These are phyloP conservation scores for Trichophyton equinum DNA, from an alignment of 2,329 filamentous ascomycete genomes.

Conservation along the genomic window DNA sequence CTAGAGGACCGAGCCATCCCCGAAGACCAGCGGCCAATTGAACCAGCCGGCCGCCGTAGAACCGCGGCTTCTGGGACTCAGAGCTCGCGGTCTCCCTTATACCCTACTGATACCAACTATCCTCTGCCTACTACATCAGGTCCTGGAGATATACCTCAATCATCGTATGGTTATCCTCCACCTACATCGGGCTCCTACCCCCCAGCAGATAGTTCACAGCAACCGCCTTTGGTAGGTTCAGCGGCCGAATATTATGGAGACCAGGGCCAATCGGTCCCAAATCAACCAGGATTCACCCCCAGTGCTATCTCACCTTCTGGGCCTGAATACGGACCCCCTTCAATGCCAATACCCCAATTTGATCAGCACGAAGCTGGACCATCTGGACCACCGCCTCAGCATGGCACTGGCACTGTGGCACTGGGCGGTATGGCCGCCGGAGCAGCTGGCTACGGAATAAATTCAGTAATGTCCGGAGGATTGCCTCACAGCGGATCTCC, in stretches of 20 bases:
- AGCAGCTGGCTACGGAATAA: slow-evolving; percentile 32
- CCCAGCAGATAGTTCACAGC: neutral
- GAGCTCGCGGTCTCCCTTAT: neutral
- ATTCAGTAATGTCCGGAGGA: slow-evolving; percentile 18
- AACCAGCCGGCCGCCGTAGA: neutral
- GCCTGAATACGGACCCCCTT: slow-evolving; percentile 43
- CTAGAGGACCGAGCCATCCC: neutral
- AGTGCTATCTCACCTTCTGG: slow-evolving; percentile 36
- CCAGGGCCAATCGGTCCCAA: slow-evolving; percentile 46
- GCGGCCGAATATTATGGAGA: slow-evolving; percentile 53
- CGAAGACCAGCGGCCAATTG: neutral
- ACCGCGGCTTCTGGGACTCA: neutral
- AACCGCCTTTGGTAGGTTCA: slow-evolving; percentile 31
- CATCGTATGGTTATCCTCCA: neutral
- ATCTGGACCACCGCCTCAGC: slow-evolving; percentile 9
- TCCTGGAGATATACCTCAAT: neutral
- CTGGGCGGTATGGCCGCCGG: slow-evolving; percentile 23
- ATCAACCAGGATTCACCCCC: slow-evolving; percentile 49
- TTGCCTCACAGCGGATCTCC: neutral
- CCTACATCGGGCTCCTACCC: neutral
- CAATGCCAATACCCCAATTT: slow-evolving; percentile 41
- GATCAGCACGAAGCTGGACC: slow-evolving; percentile 29
- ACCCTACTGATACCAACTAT: neutral
- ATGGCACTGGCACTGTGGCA: slow-evolving; percentile 45
- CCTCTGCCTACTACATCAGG: neutral